These are phyloP conservation scores for Trichoderma semiorbis DNA, from an alignment of 2,329 filamentous ascomycete genomes.

Conservation along the genomic window DNA sequence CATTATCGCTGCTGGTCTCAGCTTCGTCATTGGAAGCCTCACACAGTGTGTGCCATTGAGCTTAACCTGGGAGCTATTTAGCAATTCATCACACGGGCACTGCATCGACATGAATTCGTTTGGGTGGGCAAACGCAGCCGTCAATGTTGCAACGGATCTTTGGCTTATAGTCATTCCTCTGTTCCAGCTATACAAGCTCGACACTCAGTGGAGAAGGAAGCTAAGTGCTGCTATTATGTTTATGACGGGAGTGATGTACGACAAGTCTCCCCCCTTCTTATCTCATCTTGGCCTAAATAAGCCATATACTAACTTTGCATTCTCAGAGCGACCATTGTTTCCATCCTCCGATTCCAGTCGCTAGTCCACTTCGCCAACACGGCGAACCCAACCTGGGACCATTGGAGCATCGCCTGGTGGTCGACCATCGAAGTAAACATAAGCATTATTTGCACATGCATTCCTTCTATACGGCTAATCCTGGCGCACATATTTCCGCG, in stretches of 20 bases:
- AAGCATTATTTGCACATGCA: constrained; percentile 36
- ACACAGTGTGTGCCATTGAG: constrained; percentile 39
- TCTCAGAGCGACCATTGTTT: constrained; percentile 30
- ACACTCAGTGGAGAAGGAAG: constrained; percentile 40
- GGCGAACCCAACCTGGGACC: constrained; percentile 31
- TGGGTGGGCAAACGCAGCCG: constrained; percentile 40
- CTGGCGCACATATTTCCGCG: constrained; percentile 27
- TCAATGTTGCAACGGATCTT: constrained; percentile 42
- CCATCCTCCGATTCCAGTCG: constrained; percentile 29
- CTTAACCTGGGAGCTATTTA: constrained; percentile 42
- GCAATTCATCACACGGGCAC: constrained; percentile 33
- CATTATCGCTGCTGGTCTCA: constrained; percentile 28
- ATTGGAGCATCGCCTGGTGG: constrained; percentile 32
- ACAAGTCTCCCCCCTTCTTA: neutral
- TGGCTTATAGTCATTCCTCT: constrained; percentile 43
- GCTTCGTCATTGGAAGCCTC: constrained; percentile 33
- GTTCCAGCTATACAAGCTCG: constrained; percentile 36
- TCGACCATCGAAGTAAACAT: constrained; percentile 36
- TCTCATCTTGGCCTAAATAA: too few species aligned
- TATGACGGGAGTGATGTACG: constrained; percentile 39
- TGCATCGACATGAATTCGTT: constrained; percentile 41
- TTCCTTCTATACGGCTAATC: constrained; percentile 33
- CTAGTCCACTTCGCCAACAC: constrained; percentile 29
- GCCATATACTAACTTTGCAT: neutral
- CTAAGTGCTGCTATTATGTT: constrained; percentile 43